Evolutionary conservation across 257 asterid genomes (phyloP).

Genomic region (Plantago ovata): DNA sequence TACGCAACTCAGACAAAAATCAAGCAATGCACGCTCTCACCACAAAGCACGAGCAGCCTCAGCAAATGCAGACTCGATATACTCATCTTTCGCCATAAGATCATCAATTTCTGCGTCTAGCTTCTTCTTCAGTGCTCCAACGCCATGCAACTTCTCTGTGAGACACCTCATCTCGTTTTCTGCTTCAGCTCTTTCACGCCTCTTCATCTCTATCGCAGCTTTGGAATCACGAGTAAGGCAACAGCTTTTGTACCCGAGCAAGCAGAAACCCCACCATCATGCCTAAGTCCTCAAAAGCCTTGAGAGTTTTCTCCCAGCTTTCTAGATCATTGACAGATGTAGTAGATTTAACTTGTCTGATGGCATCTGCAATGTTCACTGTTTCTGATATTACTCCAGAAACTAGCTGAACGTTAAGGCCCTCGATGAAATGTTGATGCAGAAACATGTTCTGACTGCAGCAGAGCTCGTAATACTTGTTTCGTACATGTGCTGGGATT

Average conservation of each 20-base stretch:
- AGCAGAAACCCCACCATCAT: slow-evolving; percentile 70
- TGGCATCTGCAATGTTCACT: slow-evolving; percentile 59
- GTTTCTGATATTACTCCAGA: slow-evolving; percentile 57
- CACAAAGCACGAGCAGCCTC: slow-evolving; percentile 48
- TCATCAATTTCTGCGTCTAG: slow-evolving; percentile 37
- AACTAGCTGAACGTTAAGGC: slow-evolving; percentile 47
- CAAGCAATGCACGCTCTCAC: too few species aligned
- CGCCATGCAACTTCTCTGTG: slow-evolving; percentile 19
- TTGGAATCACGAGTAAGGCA: slow-evolving; percentile 20
- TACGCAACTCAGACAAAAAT: too few species aligned
- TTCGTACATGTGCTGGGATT: slow-evolving; percentile 33
- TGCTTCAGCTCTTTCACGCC: slow-evolving; percentile 23
- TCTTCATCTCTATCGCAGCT: slow-evolving; percentile 28
- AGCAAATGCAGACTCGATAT: slow-evolving; percentile 19
- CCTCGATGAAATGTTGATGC: slow-evolving; percentile 43
- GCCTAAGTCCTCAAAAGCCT: slow-evolving; percentile 62
- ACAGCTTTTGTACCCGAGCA: slow-evolving; percentile 31
- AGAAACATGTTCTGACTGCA: slow-evolving; percentile 45
- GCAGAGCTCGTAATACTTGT: slow-evolving; percentile 58
- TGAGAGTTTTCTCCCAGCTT: slow-evolving; percentile 49
- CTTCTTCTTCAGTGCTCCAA: slow-evolving; percentile 12
- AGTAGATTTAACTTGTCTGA: slow-evolving; percentile 30
- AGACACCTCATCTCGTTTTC: slow-evolving; percentile 32
- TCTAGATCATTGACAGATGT: slow-evolving; percentile 21
- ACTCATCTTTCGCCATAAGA: slow-evolving; percentile 26